phyloP scores from a whole-genome alignment of 2,329 filamentous ascomycete species.

The Ascosphaera pollenicola region DNA sequence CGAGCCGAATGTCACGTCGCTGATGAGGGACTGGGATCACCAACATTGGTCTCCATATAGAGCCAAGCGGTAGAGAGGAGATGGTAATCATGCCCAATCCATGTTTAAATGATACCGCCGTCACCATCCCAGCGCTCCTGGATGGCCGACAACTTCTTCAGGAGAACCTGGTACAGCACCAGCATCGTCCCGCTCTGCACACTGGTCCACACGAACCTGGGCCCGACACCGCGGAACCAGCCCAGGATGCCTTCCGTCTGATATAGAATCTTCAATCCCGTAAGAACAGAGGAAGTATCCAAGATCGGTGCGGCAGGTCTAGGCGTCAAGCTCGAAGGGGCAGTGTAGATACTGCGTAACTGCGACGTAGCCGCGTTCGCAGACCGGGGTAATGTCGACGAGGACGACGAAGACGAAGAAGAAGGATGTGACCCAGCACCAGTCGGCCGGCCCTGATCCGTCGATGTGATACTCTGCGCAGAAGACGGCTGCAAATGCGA shows the following conservation, averaged over 20 bases:
- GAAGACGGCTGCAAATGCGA: conserved; percentile 7
- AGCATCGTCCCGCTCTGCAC: conserved; percentile 95
- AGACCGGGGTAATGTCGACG: conserved; percentile 34
- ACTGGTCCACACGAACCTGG: conserved; percentile 86
- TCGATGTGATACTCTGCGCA: conserved; percentile 10
- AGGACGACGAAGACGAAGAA: conserved; percentile 9
- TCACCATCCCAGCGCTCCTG: conserved; percentile 6
- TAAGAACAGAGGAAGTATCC: conserved; percentile 74
- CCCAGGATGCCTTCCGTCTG: conserved; percentile 68
- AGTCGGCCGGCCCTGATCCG: neutral
- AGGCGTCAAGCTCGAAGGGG: conserved; percentile 62
- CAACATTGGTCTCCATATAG: no score
- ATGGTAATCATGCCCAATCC: neutral
- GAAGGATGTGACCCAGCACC: conserved; percentile 3
- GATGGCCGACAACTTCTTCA: conserved; percentile 51
- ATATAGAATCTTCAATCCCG: conserved; percentile 71
- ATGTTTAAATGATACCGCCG: neutral
- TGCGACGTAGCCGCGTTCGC: conserved; percentile 76
- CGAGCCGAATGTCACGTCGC: no score
- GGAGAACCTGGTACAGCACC: conserved; percentile 74
- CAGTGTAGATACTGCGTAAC: conserved; percentile 65
- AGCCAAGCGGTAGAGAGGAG: neutral
- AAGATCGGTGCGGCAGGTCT: conserved; percentile 59
- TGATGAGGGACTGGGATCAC: no score
- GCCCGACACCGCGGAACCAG: conserved; percentile 88